These are phyloP conservation scores for Saussurea involucrata DNA, from an alignment of 129 eudicot species.

Conservation along the genomic window DNA sequence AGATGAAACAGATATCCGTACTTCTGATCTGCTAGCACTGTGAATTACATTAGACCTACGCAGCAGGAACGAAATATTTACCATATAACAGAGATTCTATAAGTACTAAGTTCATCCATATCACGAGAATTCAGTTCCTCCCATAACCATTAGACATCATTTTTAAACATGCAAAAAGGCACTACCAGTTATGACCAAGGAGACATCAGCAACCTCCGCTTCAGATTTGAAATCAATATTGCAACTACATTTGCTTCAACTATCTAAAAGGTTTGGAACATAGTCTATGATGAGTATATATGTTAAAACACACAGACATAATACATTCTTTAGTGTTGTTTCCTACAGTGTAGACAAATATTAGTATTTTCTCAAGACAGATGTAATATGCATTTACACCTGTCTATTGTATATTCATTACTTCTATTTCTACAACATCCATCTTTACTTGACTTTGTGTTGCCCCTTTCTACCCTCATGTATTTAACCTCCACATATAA, in stretches of 20 bases:
- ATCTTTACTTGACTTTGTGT: neutral
- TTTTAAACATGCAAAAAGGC: neutral
- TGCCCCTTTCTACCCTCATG: neutral
- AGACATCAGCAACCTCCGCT: neutral
- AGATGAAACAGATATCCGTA: slow-evolving; percentile 5
- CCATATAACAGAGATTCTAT: neutral
- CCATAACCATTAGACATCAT: neutral
- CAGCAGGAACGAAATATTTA: too few species aligned
- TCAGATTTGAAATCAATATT: neutral
- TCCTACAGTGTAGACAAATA: too few species aligned
- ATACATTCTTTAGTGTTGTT: neutral
- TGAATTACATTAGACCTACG: too few species aligned
- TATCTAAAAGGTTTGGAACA: too few species aligned
- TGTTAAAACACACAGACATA: neutral
- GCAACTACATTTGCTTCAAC: neutral
- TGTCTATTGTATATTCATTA: neutral
- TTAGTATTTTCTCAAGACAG: too few species aligned
- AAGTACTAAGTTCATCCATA: neutral
- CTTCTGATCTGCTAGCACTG: too few species aligned
- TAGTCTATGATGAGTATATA: neutral
- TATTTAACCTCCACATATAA: neutral
- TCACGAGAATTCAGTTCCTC: neutral
- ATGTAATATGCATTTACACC: too few species aligned
- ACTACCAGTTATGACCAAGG: neutral
- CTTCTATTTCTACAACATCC: neutral